Percentiles rank a stretch among this genome's conserved stretches.
These are phyloP conservation scores for Ustilago hordei DNA, from an alignment of 1,284 basidiomycete genomes.

Conservation along the genomic window DNA sequence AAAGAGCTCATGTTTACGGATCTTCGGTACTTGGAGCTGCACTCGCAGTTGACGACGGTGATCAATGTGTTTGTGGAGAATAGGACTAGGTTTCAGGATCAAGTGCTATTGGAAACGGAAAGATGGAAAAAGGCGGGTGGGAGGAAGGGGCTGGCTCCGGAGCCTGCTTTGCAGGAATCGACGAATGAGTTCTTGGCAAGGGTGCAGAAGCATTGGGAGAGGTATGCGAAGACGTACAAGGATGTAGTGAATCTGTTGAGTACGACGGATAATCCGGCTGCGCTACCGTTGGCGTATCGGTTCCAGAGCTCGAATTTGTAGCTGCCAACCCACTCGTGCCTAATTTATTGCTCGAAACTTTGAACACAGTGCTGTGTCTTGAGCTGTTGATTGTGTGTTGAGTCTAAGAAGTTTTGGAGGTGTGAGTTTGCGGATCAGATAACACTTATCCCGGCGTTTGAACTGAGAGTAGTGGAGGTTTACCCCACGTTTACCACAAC, in stretches of 20 bases:
- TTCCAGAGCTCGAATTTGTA: conserved; percentile 59
- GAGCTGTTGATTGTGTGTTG: neutral
- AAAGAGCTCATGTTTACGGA: conserved; percentile 69
- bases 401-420: neutral
- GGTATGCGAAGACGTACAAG: conserved; percentile 60
- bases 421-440: neutral
- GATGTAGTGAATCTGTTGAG: conserved; percentile 66
- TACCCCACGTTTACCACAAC: conserved; percentile 7
- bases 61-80: conserved; percentile 63
- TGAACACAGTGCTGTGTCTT: too few species aligned
- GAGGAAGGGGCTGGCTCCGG: conserved; percentile 24
- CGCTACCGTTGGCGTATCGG: conserved; percentile 63
- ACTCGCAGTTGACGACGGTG: conserved; percentile 57
- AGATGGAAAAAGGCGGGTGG: conserved; percentile 47
- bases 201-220: conserved; percentile 63
- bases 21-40: conserved; percentile 58
- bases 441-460: conserved; percentile 12
- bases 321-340: neutral
- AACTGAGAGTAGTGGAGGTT: conserved; percentile 1
- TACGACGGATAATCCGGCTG: conserved; percentile 68
- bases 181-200: conserved; percentile 44
- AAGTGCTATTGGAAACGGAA: conserved; percentile 56
- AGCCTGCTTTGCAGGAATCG: conserved; percentile 34
- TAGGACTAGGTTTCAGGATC: conserved; percentile 54
- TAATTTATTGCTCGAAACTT: too few species aligned